Evolutionary conservation across 495 filamentous ascomycete species (phyloP).

Genomic region (Astrothelium subdiscretum): DNA sequence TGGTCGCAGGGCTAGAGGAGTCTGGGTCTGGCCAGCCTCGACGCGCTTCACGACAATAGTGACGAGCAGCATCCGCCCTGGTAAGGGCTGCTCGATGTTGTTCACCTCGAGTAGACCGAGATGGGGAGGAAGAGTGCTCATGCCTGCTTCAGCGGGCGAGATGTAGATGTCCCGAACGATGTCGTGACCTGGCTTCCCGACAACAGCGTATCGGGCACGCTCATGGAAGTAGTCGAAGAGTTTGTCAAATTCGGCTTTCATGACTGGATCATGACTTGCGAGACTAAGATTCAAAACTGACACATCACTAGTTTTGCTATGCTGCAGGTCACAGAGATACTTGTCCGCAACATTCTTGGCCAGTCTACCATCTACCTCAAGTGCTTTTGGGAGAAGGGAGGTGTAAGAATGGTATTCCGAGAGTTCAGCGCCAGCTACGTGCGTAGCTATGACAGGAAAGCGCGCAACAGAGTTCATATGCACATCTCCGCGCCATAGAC

Average conservation of each 20-base stretch:
- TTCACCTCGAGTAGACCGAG: conserved; percentile 59
- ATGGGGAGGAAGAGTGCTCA: conserved; percentile 43
- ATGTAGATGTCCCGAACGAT: conserved; percentile 31
- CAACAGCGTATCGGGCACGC: conserved; percentile 69
- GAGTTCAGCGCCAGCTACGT: conserved; percentile 56
- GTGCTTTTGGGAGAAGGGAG: conserved; percentile 51
- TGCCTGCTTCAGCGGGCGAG: conserved; percentile 28
- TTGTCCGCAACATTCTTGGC: conserved; percentile 66
- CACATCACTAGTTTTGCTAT: conserved; percentile 61
- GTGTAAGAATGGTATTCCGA: conserved; percentile 45
- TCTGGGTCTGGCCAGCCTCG: background rate
- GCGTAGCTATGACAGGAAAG: conserved; percentile 64
- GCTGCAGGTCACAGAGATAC: conserved; percentile 74
- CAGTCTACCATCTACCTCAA: conserved; percentile 77
- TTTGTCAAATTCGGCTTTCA: conserved; percentile 47
- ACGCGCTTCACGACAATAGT: conserved; percentile 48
- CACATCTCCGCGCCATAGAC: background rate
- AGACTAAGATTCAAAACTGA: conserved; percentile 43
- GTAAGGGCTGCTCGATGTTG: conserved; percentile 47
- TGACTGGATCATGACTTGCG: conserved; percentile 36
- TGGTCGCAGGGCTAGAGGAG: background rate
- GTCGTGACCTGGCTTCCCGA: conserved; percentile 49
- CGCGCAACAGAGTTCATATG: conserved; percentile 62
- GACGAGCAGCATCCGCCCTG: conserved; percentile 61
- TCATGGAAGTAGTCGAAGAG: conserved; percentile 70